These are phyloP conservation scores for Ophiostoma sp. DNA, from an alignment of 2,329 filamentous ascomycete genomes.

Conservation along the genomic window DNA sequence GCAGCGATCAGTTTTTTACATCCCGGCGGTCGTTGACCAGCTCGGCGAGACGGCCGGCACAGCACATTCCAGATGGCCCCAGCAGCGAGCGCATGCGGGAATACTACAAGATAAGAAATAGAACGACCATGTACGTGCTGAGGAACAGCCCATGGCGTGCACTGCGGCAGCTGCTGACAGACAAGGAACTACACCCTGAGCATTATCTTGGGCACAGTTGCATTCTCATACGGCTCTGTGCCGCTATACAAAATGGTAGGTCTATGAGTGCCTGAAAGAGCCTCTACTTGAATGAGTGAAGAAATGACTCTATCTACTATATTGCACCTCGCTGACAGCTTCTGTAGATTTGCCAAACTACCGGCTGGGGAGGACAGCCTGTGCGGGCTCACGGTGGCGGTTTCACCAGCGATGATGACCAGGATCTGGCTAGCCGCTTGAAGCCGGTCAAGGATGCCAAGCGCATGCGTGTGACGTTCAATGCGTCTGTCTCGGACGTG, in stretches of 20 bases:
- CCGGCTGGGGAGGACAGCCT: slow-evolving; percentile 88
- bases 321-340: not conserved
- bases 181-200: slow-evolving; percentile 59
- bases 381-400: slow-evolving; percentile 71
- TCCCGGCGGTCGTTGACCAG: slow-evolving; percentile 24
- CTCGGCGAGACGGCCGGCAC: slow-evolving; percentile 31
- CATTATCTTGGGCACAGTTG: slow-evolving; percentile 72
- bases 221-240: slow-evolving; percentile 75
- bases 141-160: not conserved
- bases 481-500: slow-evolving; percentile 88
- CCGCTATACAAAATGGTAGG: slow-evolving; percentile 81
- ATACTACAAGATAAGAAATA: slow-evolving; percentile 62
- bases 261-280: not conserved
- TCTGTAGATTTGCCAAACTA: slow-evolving; percentile 70
- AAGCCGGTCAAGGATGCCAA: slow-evolving; percentile 74
- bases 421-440: slow-evolving; percentile 68
- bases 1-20: not conserved
- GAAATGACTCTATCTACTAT: not conserved
- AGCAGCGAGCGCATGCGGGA: slow-evolving; percentile 61
- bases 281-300: no score
- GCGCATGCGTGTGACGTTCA: slow-evolving; percentile 92
- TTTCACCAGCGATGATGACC: slow-evolving; percentile 45
- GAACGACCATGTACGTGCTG: slow-evolving; percentile 54
- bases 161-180: not conserved
- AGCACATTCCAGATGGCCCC: slow-evolving; percentile 34